These are phyloP conservation scores for Fusarium nygamai DNA, from an alignment of 2,329 filamentous ascomycete genomes.

Conservation along the genomic window DNA sequence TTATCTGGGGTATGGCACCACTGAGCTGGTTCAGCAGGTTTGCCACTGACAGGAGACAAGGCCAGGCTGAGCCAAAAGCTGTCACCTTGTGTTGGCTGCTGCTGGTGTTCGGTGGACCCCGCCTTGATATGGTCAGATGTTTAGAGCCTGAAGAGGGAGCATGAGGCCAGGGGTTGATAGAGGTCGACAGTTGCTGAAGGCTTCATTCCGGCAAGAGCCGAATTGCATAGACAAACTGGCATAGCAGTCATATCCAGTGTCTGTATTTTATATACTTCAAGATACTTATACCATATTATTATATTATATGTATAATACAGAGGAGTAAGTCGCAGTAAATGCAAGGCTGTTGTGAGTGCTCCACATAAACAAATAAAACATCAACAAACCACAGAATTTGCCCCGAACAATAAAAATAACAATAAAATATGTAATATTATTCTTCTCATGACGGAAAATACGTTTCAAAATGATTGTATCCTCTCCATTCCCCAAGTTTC, in stretches of 20 bases:
- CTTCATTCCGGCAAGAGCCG: conserved; percentile 26
- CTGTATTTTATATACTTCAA: not conserved
- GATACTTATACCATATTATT: not conserved
- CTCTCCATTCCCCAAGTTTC: conserved; percentile 8
- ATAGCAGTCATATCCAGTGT: not conserved
- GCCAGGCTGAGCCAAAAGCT: not conserved
- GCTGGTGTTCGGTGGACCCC: conserved; percentile 28
- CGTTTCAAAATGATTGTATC: not conserved
- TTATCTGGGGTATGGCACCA: conserved; percentile 38
- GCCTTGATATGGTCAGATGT: conserved; percentile 30
- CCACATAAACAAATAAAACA: conserved; percentile 7
- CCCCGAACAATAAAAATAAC: not conserved
- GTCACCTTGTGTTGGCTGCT: conserved; percentile 2
- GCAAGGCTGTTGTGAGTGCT: not conserved
- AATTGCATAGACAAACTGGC: not conserved
- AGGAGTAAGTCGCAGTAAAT: not conserved
- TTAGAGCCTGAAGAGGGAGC: conserved; percentile 27
- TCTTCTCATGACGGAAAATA: not conserved
- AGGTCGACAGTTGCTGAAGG: conserved; percentile 17
- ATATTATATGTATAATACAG: not conserved
- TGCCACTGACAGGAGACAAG: not conserved
- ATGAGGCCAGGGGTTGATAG: conserved; percentile 30
- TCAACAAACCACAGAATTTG: not conserved
- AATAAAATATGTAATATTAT: not conserved
- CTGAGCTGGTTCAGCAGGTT: conserved; percentile 18